A percentile compares a stretch with the other conserved stretches of the same genome.
These are phyloP conservation scores for Mesembryanthemum crystallinum DNA, from an alignment of 148 eudicot genomes.

Conservation along the genomic window DNA sequence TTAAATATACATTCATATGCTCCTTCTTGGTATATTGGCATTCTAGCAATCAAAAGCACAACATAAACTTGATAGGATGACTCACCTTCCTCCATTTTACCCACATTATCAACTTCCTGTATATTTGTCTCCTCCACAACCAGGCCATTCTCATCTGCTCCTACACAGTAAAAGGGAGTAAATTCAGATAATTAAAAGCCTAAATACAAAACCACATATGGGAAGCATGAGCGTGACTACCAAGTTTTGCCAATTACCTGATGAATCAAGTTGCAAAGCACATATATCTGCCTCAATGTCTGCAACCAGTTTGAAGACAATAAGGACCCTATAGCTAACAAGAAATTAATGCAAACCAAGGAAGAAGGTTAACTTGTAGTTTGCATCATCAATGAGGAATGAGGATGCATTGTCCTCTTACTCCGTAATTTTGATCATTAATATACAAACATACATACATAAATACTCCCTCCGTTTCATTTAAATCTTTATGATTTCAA, in stretches of 20 bases:
- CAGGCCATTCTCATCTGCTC: conserved; percentile 44
- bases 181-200: neutral
- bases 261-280: conserved; percentile 85
- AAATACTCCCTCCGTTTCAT: no score
- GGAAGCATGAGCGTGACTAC: neutral
- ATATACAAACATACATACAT: no score
- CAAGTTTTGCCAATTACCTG: conserved; percentile 39
- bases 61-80: no score
- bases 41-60: neutral
- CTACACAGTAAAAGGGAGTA: neutral
- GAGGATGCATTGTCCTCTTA: no score
- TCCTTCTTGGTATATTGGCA: neutral
- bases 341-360: no score
- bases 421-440: no score
- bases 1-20: neutral
- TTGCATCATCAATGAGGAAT: no score
- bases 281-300: conserved; percentile 80
- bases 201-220: neutral
- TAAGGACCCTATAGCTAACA: no score
- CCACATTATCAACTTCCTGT: conserved; percentile 41
- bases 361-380: no score
- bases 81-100: conserved; percentile 56
- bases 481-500: no score
- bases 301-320: conserved; percentile 7
- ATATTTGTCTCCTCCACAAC: conserved; percentile 36